phyloP scores from a whole-genome alignment of 2,329 filamentous ascomycete species.

The Ascochyta rabiei region DNA sequence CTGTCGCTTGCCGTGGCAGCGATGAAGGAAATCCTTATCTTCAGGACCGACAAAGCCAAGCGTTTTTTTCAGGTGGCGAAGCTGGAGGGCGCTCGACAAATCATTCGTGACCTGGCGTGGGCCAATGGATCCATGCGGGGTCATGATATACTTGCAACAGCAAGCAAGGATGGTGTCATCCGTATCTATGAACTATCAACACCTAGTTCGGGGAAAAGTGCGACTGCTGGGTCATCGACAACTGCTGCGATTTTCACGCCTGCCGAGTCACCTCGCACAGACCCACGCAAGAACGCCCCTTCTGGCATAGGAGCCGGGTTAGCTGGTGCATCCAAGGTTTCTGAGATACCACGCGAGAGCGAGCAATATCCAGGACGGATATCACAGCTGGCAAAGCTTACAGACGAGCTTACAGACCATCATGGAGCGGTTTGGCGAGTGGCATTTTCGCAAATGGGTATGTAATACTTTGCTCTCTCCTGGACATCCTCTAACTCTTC shows the following conservation, averaged over 20 bases:
- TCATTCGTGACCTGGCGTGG: slow-evolving; percentile 91
- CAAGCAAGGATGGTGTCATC: slow-evolving; percentile 88
- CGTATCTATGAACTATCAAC: slow-evolving; percentile 85
- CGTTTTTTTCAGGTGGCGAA: slow-evolving; percentile 87
- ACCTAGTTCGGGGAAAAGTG: slow-evolving; percentile 52
- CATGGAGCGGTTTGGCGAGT: slow-evolving; percentile 77
- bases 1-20: slow-evolving; percentile 83
- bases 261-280: slow-evolving; percentile 31
- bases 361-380: slow-evolving; percentile 69
- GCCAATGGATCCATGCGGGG: slow-evolving; percentile 88
- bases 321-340: slow-evolving; percentile 50
- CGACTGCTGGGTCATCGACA: slow-evolving; percentile 32
- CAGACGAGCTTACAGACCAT: slow-evolving; percentile 70
- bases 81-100: slow-evolving; percentile 72
- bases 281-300: slow-evolving; percentile 44
- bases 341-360: slow-evolving; percentile 59
- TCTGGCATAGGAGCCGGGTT: slow-evolving; percentile 62
- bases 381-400: slow-evolving; percentile 65
- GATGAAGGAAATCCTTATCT: slow-evolving; percentile 83
- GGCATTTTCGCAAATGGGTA: slow-evolving; percentile 63
- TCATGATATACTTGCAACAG: slow-evolving; percentile 88
- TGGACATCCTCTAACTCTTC: slow-evolving; percentile 39
- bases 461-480: slow-evolving; percentile 9
- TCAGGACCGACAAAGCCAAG: slow-evolving; percentile 74
- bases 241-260: slow-evolving; percentile 22